These are phyloP conservation scores for Penicillium concentricum DNA, from an alignment of 2,329 filamentous ascomycete species.

Conservation along the genomic window DNA sequence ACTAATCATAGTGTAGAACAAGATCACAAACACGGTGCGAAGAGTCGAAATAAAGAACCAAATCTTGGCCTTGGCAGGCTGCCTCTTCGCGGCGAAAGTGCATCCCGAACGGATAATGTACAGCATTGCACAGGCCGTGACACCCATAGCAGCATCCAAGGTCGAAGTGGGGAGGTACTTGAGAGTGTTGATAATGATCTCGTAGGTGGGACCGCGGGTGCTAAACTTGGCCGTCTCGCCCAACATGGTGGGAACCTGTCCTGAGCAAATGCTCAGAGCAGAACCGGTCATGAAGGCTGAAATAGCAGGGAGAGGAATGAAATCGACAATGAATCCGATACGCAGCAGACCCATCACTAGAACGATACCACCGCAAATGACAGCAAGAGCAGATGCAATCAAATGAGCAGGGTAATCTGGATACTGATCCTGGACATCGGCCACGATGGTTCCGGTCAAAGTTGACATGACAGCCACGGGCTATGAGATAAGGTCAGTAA, in stretches of 20 bases:
- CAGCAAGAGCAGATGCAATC: constrained; percentile 73
- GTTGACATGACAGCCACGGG: constrained; percentile 96
- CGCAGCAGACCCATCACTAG: constrained; percentile 74
- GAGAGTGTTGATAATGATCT: constrained; percentile 78
- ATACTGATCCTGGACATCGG: constrained; percentile 57
- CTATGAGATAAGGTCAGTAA: constrained; percentile 42
- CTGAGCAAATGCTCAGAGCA: constrained; percentile 80
- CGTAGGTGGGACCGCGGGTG: constrained; percentile 75
- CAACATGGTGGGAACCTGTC: constrained; percentile 79
- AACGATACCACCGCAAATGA: constrained; percentile 77
- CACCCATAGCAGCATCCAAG: constrained; percentile 81
- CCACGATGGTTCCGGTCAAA: constrained; percentile 78
- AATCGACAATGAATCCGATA: constrained; percentile 85
- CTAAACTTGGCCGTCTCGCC: constrained; percentile 67
- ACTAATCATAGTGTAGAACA: constrained; percentile 89
- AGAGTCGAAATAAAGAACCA: constrained; percentile 92
- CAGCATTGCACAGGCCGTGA: constrained; percentile 76
- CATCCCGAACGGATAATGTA: constrained; percentile 71
- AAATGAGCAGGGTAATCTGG: constrained; percentile 60
- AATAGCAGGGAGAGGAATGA: constrained; percentile 86
- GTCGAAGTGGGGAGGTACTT: constrained; percentile 66
- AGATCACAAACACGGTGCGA: constrained; percentile 84
- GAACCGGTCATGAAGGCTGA: constrained; percentile 97
- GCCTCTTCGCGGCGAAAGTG: constrained; percentile 65
- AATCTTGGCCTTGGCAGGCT: constrained; percentile 66